Base-by-base conservation (phyloP, 2,329 filamentous ascomycete species). In the Pseudocercospora eumusae region DNA sequence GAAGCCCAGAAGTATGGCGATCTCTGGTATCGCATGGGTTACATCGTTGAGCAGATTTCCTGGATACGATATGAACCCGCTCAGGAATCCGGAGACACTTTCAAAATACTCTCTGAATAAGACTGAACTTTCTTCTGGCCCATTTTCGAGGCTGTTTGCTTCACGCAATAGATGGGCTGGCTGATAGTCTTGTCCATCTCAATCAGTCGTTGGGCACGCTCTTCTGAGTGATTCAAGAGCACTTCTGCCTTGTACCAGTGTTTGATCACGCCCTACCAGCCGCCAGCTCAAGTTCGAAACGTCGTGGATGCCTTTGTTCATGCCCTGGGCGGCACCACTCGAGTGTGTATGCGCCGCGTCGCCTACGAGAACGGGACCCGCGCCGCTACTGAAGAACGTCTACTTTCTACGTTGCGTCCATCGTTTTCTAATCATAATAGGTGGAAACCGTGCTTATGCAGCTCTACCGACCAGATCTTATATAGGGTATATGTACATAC, bases 251-350 rank as follows among this genome's bases (percentile, higher is more conserved):
- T 56, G 36, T 54, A 57, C 33, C 42, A 47, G 18, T 60, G 49
- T 10, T 54, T 53, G 8, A 65, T 20, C 3, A 65, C 42, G 42
- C 42, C 42, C n/a, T n/a, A 7, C 42, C 15, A 53, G 49, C 18
- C 27, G 72, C 75, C 75, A 78, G 15, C 68, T 71, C 1, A 78
- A 62, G 62, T 76, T 72, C 40, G 72, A 65, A 8, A 68, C 73
- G 57, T 78, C 76, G 9, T 68, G 70, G 2, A 78, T 62, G 1
- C 72, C 75, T 3, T 62, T 75, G 59, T 78, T 78, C 70, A 76
- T 73, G 4, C 76, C 77, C 45, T 76, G 75, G 0, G 75, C 76
- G 4, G 75, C 76, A 2, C 66, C 66, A 1, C 75, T 74, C n/a
- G 71, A 69, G 18, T 70, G 73, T 23, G 68, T 66, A 61, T 77